Conservation (phyloP, 2,329 filamentous ascomycete species). For the Colletotrichum shisoi region DNA sequence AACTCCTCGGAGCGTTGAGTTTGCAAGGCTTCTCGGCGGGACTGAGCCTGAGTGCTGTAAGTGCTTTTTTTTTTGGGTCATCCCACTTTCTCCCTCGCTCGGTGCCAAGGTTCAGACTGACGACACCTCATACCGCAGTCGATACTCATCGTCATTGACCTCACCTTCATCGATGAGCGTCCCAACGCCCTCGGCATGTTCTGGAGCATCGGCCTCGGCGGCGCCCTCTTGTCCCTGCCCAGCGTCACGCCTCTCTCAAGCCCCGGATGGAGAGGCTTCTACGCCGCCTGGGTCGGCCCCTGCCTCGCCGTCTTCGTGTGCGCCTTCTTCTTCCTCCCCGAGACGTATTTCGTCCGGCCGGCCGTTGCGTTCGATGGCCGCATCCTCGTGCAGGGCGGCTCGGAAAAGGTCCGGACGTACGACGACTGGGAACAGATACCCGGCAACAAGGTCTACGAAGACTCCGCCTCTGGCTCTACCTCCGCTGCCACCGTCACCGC, state of each 20-base stretch:
- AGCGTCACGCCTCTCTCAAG: constrained; percentile 42
- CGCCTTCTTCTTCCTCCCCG: constrained; percentile 47
- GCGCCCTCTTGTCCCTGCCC: constrained; percentile 45
- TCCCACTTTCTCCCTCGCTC: background rate
- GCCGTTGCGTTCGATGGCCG: constrained; percentile 53
- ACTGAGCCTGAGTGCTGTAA: constrained; percentile 46
- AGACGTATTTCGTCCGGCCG: constrained; percentile 53
- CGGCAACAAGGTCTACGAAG: constrained; percentile 9
- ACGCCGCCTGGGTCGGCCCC: constrained; percentile 45
- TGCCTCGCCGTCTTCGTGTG: constrained; percentile 43
- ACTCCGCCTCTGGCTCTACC: no score
- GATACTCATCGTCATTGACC: constrained; percentile 50
- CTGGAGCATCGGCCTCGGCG: constrained; percentile 46
- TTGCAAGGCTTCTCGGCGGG: constrained; percentile 48
- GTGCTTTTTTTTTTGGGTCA: constrained; percentile 17
- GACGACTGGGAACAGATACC: constrained; percentile 45
- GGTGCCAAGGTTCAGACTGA: background rate
- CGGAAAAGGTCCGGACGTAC: constrained; percentile 51
- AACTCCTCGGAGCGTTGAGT: constrained; percentile 45
- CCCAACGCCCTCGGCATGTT: constrained; percentile 47
- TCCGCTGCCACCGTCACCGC: no score
- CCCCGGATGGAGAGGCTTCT: constrained; percentile 48
- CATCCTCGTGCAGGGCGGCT: constrained; percentile 49
- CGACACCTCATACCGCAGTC: constrained; percentile 41
- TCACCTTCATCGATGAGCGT: constrained; percentile 52